phyloP scores from a whole-genome alignment of 2,329 filamentous ascomycete genomes.

The Chaetomium globosum region DNA sequence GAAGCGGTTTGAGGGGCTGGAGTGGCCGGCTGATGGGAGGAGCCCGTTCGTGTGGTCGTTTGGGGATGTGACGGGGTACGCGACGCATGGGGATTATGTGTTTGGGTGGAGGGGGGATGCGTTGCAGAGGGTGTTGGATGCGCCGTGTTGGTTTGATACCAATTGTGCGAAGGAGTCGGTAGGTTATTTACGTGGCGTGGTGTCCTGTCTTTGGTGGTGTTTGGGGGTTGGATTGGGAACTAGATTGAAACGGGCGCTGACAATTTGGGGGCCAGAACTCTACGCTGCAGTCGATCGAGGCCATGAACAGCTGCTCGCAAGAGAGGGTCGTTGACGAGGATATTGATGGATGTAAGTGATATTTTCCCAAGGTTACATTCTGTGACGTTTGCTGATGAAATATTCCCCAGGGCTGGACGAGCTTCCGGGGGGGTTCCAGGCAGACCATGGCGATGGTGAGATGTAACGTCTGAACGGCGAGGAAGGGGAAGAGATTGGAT shows the following conservation, averaged over 20 bases:
- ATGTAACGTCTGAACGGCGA: too few relatives aligned
- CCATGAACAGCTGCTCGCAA: constrained; percentile 3
- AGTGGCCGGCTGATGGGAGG: constrained; percentile 8
- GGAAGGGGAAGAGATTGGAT: not conserved
- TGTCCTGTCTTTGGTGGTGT: not conserved
- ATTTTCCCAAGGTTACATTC: not conserved
- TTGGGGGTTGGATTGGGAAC: not conserved
- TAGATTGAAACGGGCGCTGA: not conserved
- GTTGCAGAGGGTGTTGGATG: constrained; percentile 12
- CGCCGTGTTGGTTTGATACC: constrained; percentile 13
- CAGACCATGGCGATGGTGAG: not conserved
- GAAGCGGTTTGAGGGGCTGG: not conserved
- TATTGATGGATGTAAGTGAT: constrained; percentile 11
- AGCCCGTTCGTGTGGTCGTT: constrained; percentile 12
- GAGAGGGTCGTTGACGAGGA: constrained; percentile 1
- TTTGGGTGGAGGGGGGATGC: constrained; percentile 15
- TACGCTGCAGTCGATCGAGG: constrained; percentile 7
- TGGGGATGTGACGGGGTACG: constrained; percentile 7
- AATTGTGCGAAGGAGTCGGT: constrained; percentile 11
- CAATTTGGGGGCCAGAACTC: not conserved
- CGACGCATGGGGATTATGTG: constrained; percentile 11
- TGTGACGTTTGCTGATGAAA: not conserved
- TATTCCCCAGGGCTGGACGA: constrained; percentile 4
- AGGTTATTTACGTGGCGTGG: not conserved
- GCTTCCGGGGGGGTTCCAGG: constrained; percentile 2